phyloP scores from a whole-genome alignment of 768 basidiomycete genomes.

The Phlebiopsis flavidoalba region DNA sequence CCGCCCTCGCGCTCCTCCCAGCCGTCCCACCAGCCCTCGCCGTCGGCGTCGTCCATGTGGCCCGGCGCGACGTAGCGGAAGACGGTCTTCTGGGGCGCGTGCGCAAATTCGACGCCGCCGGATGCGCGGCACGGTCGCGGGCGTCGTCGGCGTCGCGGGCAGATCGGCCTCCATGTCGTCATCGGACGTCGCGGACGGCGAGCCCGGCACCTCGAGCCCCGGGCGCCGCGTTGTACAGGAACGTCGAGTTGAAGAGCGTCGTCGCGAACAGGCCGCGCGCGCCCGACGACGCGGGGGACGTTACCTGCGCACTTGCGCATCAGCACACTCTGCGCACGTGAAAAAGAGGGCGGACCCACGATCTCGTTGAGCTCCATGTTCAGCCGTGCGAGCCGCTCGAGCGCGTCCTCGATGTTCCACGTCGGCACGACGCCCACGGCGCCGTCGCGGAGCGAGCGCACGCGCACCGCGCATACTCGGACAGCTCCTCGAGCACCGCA shows the following conservation, averaged over 20 bases:
- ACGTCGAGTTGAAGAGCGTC: not conserved
- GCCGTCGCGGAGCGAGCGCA: constrained; percentile 14
- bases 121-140: not conserved
- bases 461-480: constrained; percentile 20
- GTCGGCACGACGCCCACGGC: constrained; percentile 20
- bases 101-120: constrained; percentile 21
- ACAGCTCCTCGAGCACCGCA: constrained; percentile 19
- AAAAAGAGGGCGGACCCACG: constrained; percentile 12
- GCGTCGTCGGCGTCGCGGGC: constrained; percentile 9
- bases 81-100: constrained; percentile 14
- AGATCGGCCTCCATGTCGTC: constrained; percentile 10
- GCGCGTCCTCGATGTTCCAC: constrained; percentile 24
- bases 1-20: constrained; percentile 17
- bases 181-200: constrained; percentile 11
- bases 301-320: not conserved
- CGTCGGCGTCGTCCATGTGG: not conserved
- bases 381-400: constrained; percentile 23
- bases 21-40: constrained; percentile 19
- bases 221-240: not conserved
- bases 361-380: constrained; percentile 26
- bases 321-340: not conserved
- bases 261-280: constrained; percentile 7
- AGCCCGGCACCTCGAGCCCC: not conserved
- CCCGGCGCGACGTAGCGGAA: constrained; percentile 18
- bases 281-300: constrained; percentile 4